Percentiles rank a stretch among this genome's conserved stretches.
These are phyloP conservation scores for Hypoxylon sp. DNA, from an alignment of 2,329 filamentous ascomycete species.

Conservation along the genomic window DNA sequence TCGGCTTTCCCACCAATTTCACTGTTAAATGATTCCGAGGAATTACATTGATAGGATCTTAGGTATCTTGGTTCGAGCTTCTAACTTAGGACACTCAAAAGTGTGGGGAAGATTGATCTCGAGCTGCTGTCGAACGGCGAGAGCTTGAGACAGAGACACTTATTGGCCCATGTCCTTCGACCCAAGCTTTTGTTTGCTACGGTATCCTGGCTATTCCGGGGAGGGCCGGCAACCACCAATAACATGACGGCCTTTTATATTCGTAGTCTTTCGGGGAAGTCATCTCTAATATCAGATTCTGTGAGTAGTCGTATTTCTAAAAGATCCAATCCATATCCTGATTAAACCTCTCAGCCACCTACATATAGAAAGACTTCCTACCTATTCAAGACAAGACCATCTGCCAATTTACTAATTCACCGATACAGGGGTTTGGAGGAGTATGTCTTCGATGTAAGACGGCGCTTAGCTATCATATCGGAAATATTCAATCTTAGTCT, in stretches of 20 bases:
- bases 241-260: constrained; percentile 25
- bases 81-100: constrained; percentile 30
- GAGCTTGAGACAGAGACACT: constrained; percentile 33
- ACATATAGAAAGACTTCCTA: neutral
- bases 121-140: constrained; percentile 34
- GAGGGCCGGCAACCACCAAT: constrained; percentile 31
- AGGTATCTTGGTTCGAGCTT: constrained; percentile 34
- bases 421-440: neutral
- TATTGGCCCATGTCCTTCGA: constrained; percentile 37
- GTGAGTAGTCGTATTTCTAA: constrained; percentile 23
- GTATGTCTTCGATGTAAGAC: neutral
- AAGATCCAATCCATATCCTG: constrained; percentile 16
- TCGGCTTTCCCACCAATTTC: neutral
- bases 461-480: constrained; percentile 25
- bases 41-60: neutral
- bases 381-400: constrained; percentile 1
- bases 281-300: constrained; percentile 32
- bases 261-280: constrained; percentile 28
- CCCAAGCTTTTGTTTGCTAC: constrained; percentile 40
- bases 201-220: constrained; percentile 40
- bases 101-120: constrained; percentile 39
- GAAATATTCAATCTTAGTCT: constrained; percentile 11
- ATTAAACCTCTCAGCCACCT: constrained; percentile 5
- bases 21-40: constrained; percentile 12
- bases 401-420: constrained; percentile 1